Evolutionary conservation across 2,329 filamentous ascomycete species (phyloP), one percentile per base, ranked within the genome.

Genomic region (Achaetomium macrosporum): DNA sequence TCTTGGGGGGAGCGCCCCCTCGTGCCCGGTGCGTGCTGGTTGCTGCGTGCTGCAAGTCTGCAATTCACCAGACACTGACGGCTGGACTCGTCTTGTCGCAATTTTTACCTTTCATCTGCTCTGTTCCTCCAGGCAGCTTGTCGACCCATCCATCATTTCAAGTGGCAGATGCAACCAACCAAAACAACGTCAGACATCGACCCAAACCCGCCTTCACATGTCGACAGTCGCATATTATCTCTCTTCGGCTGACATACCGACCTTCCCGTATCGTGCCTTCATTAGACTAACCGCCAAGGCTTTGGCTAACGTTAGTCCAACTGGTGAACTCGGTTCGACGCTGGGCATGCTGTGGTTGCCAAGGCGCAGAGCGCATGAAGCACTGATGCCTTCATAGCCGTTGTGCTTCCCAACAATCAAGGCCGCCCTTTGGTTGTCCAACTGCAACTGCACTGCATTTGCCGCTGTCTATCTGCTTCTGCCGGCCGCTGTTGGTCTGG

Each of bases 401-500:
- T 45, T n/a, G 53, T 42, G 33, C 30, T 45, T 42, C 44, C 39
- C 44, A 19, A 42, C 29, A 25, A 25, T 25, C 17, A 36, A 15
- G 25, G n/a, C 16, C 12, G 30, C 15, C 15, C 37, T 19, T 19
- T 19, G 15, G 39, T 35, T 40, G 43, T 48, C n/a, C 40, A 40
- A 50, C 51, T 19, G 30, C 46, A 8, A 16, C 46, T 13, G 17
- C 39, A 17, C 46, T 13, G 17, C 39, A 17, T 20, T 15, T 39
- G 19, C 17, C 36, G n/a, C n/a, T n/a, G 30, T 31, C 41, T 33
- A 17, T 36, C n/a, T 47, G 43, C 47, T 31, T 43, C 35, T 10
- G 20, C 52, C 42, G 52, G 52, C 52, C 47, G 47, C 47, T 33
- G 42, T 20, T 47, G 47, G 46, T 36, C 36, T 31, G 45, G 37